These are phyloP conservation scores for Wickerhamiella sergipiensis DNA, from an alignment of 805 yeast genomes.

Conservation along the genomic window DNA sequence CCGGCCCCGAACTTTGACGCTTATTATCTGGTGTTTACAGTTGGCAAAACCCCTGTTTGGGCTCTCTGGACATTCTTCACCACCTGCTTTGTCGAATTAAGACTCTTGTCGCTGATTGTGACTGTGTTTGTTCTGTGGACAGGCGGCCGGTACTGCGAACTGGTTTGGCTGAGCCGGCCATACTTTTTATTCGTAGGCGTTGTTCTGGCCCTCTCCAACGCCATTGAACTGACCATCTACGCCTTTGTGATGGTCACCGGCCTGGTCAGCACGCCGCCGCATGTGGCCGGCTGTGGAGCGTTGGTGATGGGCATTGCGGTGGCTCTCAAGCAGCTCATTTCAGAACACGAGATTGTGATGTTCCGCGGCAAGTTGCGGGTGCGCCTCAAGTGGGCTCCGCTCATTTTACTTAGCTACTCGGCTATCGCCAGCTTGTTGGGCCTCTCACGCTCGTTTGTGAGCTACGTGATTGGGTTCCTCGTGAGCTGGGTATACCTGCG, in stretches of 20 bases:
- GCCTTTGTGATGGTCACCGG: slow-evolving; percentile 1
- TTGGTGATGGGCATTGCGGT: slow-evolving; percentile 44
- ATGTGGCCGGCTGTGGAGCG: slow-evolving; percentile 8
- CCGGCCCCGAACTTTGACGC: slow-evolving; percentile 5
- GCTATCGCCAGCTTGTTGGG: slow-evolving; percentile 20
- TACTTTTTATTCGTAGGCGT: slow-evolving; percentile 34
- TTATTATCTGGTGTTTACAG: slow-evolving; percentile 8
- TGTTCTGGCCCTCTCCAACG: slow-evolving; percentile 26
- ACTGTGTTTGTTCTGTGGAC: slow-evolving; percentile 31
- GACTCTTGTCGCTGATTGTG: slow-evolving; percentile 27
- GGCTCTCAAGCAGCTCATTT: slow-evolving; percentile 50
- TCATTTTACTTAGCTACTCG: slow-evolving; percentile 25
- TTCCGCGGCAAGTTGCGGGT: slow-evolving; percentile 35
- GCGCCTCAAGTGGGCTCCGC: slow-evolving; percentile 28
- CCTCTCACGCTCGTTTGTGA: slow-evolving; percentile 12
- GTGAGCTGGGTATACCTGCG: slow-evolving; percentile 66
- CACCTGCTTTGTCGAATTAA: slow-evolving; percentile 34
- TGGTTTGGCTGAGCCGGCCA: slow-evolving; percentile 48
- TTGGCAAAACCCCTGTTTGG: slow-evolving; percentile 17
- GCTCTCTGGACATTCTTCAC: slow-evolving; percentile 36
- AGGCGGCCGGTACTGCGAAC: slow-evolving; percentile 53
- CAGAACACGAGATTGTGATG: slow-evolving; percentile 42
- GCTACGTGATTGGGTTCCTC: slow-evolving; percentile 36
- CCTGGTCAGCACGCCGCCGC: background rate
- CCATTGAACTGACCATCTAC: slow-evolving; percentile 11